Base-by-base conservation (phyloP, 768 basidiomycete species). In the Mrakia gelida region DNA sequence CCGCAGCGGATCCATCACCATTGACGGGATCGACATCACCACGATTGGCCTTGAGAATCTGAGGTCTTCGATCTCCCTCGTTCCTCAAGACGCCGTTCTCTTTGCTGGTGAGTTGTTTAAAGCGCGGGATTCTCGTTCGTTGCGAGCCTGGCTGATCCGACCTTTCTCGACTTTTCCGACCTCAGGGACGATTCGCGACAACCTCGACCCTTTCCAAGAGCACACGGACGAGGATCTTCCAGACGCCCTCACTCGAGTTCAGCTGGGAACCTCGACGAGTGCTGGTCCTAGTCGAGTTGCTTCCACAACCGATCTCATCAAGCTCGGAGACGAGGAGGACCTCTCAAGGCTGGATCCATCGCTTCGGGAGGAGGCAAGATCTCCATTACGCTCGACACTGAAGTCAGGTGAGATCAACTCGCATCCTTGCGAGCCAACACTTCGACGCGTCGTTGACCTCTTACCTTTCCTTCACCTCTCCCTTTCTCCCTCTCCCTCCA, bases 21-120 rank as follows among this genome's bases (percentile, higher is more conserved):
- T 96, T 28, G 94, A 95, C 80, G 94, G 93, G 6, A 90, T 95
- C 77, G 94, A 95, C 82, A 93, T 94, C 73, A 90, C 90, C 1
- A 90, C 86, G 4, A 94, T 97, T 76, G 93, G 94, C 18, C 85
- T 95, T 26, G 89, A 93, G 81, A 93, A 94, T 82, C 82, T 95
- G 79, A 87, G 92, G n/a, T 90, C 91, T 1, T 75, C 80, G 13
- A 83, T 84, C 73, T 86, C 86, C 0, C 85, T 86, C 77, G 86
- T 87, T 52, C 86, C 85, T 6, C 86, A 86, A 81, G 86, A 85
- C 81, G 67, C 78, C 13, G 79, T 75, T n/a, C 85, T 94, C 7
- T 93, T 59, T 23, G 26, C 59, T 28, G 59, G 26, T 59, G 26
- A 10, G 26, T 59, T 52, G 16, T 21, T 16, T 16, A 7, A 52